Base-by-base conservation (phyloP, 2,329 filamentous ascomycete genomes). In the Dothistroma septosporum region DNA sequence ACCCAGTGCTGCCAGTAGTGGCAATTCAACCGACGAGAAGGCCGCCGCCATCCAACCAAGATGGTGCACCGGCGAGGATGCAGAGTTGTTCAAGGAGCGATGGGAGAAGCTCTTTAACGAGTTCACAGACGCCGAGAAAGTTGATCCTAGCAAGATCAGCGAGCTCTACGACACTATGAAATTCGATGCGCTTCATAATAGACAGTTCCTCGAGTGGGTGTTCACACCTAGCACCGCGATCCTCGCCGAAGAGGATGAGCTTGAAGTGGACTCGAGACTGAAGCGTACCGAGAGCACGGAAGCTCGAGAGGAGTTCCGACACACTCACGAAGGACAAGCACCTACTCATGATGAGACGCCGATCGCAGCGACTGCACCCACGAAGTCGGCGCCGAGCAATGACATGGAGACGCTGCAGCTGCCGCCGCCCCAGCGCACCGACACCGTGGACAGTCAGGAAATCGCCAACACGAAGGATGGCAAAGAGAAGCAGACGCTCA, bases 91-190 rank as follows among this genome's bases (percentile, higher is more conserved):
- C 81, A 90, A 89, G 67, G 94, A 99, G 75, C 86, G 94, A 32
- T 99, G 94, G 94, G 94, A 97, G 77, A 99, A 99, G 78, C 83
- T 99, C 1, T 99, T 99, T 76, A 86, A 88, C 53, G 94, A 99
- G 73, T 99, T 99, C 71, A 94, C 90, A 66, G 95, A 99, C 74
- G 89, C 90, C 1, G 94, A 99, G 71, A 99, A 99, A 79, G 92
- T 97, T 19, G 94, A 99, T 75, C 95, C 95, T 19, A 96, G 92
- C 81, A 99, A 99, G 79, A 93, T 99, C 64, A 97, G 92, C 5
- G 94, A 99, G 78, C 83, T 99, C 2, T 99, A 99, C 75, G 94
- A 99, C 75, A 97, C 93, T 21, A 97, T 99, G 94, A 99, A 99
- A 76, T 99, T 97, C 66, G 94, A 99, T 74, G 94, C 94, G 0